Base-by-base conservation (phyloP, 345 rosid genomes). In the Acer negundo region DNA sequence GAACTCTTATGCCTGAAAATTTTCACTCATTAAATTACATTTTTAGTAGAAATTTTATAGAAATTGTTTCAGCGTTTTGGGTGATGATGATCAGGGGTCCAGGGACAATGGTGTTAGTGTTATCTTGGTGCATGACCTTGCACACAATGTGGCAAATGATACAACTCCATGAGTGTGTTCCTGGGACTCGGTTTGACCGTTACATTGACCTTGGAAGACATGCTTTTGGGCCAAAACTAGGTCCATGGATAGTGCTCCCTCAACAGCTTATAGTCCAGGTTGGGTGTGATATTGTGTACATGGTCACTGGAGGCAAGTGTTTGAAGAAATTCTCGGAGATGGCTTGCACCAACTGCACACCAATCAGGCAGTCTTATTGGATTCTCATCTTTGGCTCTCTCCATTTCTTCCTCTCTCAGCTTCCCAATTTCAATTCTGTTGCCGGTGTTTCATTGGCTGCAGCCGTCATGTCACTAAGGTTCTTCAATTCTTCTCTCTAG, bases 101-200 rank as follows among this genome's bases (percentile, higher is more conserved):
- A 71, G 98, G 99, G 77, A 89, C 75, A 40, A 68, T 88, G 85
- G 85, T 88, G 62, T 44, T 95, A 76, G 85, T 68, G 49, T 16
- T 93, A 70, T 92, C 98, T 6, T 96, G 99, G 98, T 86, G 87
- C 89, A 82, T 92, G 84, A 96, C 99, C 28, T 76, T 96, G 76
- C 91, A 92, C 89, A 93, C 95, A 10, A 91, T 94, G 97, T 94
- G 99, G 99, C 97, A 96, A 84, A 92, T 96, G 97, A 90, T 92
- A 67, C 91, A 93, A 76, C 94, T 96, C 38, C 98, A 96, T 40
- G 98, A 94, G 79, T 92, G 98, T 28, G 94, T 94, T 46, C 98
- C 94, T 0, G 97, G 99, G 62, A 92, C 85, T 73, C 90, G 98
- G 10, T 96, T 95, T 15, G 97, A 96, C 78, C 91, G 98, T 35